Base-by-base conservation (phyloP, 2,329 filamentous ascomycete genomes). In the Bretziella fagacearum region DNA sequence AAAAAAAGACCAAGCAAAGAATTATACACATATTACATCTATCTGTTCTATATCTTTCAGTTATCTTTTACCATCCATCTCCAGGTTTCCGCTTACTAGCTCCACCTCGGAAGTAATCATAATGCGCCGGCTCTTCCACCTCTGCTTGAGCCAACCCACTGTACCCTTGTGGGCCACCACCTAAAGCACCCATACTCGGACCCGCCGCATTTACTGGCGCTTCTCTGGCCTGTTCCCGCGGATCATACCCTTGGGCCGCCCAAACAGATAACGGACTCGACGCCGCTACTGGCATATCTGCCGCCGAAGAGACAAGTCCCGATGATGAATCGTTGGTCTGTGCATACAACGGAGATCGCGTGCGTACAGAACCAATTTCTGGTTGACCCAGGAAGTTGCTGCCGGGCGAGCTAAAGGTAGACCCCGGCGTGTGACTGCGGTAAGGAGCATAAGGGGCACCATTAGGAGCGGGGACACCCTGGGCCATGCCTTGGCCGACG, bases 91-190 rank as follows among this genome's bases (percentile, higher is more conserved):
- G 56, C 30, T 55, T 48, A 17, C n/a, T 30, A 44, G 55, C 44
- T 17, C 57, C 61, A 3, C 64, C 62, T 23, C 73, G 65, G 58
- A 75, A 76, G 53, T 76, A 76, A 56, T 76, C 72, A 53, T 75
- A 76, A 51, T 67, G 64, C 53, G 64, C 59, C 6, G 70, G 68
- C 35, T 72, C 68, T 17, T 64, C 59, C 6, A 63, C 60, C 47
- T 76, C 73, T 33, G 62, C 59, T 55, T 78, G 74, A 0, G 73
- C 69, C 46, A 79, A 57, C 22, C 69, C 68, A 11, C 72, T 75
- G 56, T 79, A 79, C 0, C 75, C 74, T 44, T 66, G 62, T 1
- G 73, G 71, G 2, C 74, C 73, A 46, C 73, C 72, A 15, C 73
- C 73, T 15, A 76, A 57, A 51, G 73, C 70, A 8, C 71, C 70